These are phyloP conservation scores for Leptographium radiaticola DNA, from an alignment of 2,329 filamentous ascomycete species.

Conservation along the genomic window DNA sequence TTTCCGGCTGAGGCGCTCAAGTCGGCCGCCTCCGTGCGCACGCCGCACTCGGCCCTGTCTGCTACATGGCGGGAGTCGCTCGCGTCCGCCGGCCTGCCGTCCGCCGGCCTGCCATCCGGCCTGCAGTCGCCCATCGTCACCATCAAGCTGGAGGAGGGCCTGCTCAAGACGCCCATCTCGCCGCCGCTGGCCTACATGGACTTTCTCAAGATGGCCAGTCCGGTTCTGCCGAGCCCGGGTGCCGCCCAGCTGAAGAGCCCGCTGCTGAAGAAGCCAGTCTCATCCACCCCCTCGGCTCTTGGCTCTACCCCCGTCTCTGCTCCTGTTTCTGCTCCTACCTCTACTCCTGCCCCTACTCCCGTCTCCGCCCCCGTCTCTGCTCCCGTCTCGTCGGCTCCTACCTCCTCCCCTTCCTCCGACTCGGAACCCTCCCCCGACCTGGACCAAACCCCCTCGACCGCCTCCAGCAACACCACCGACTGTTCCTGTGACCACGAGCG, in stretches of 20 bases:
- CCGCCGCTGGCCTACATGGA: slow-evolving; percentile 84
- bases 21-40: slow-evolving; percentile 41
- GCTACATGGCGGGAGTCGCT: slow-evolving; percentile 24
- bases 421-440: no score
- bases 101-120: slow-evolving; percentile 19
- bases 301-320: no score
- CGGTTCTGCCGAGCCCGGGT: slow-evolving; percentile 7
- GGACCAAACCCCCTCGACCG: slow-evolving; percentile 17
- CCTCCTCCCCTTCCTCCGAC: neutral
- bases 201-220: slow-evolving; percentile 61
- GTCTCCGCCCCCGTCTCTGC: no score
- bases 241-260: neutral
- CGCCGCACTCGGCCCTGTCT: slow-evolving; percentile 53
- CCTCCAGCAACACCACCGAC: slow-evolving; percentile 23
- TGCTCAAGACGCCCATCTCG: slow-evolving; percentile 72
- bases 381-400: neutral
- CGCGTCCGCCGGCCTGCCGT: slow-evolving; percentile 23
- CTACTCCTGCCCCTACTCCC: no score
- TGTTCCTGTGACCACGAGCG: slow-evolving; percentile 36
- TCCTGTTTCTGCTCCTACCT: no score
- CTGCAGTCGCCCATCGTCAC: slow-evolving; percentile 28
- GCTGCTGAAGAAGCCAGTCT: no score
- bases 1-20: slow-evolving; percentile 28
- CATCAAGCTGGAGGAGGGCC: slow-evolving; percentile 56
- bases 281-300: no score